Evolutionary conservation across 2,329 filamentous ascomycete species (phyloP).

Genomic region (Monilinia laxa): DNA sequence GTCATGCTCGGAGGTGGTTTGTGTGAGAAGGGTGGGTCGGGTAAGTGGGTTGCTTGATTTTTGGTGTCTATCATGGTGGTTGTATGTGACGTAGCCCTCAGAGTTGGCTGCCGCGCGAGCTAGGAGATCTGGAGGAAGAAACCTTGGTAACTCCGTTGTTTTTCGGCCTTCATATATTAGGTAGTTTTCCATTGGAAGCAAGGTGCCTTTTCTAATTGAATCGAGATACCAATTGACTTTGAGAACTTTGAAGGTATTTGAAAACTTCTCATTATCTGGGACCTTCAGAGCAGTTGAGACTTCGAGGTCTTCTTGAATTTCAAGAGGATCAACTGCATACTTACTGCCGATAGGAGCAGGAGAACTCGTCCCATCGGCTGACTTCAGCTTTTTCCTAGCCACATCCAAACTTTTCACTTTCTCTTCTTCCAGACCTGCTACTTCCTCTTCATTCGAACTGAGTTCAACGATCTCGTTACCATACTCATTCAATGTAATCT

Average conservation of each 20-base stretch:
- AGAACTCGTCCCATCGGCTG: constrained; percentile 1
- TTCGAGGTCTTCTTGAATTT: not conserved
- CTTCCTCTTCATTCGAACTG: constrained; percentile 42
- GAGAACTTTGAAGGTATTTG: constrained; percentile 51
- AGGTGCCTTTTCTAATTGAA: constrained; percentile 46
- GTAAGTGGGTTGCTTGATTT: constrained; percentile 29
- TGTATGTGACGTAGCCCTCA: constrained; percentile 31
- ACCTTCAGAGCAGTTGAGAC: not conserved
- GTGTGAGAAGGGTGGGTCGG: constrained; percentile 50
- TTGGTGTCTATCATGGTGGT: constrained; percentile 24
- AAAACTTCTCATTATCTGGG: not conserved
- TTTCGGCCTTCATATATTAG: constrained; percentile 53
- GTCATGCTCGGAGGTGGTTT: constrained; percentile 79
- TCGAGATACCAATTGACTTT: constrained; percentile 59
- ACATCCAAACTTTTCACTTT: constrained; percentile 13
- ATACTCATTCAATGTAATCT: constrained; percentile 29
- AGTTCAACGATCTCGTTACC: constrained; percentile 31
- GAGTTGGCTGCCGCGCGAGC: constrained; percentile 35
- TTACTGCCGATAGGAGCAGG: not conserved
- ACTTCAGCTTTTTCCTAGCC: constrained; percentile 20
- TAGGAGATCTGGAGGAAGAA: not conserved
- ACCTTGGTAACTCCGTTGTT: constrained; percentile 20
- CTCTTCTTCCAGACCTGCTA: constrained; percentile 37
- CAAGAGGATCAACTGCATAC: not conserved
- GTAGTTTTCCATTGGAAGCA: constrained; percentile 53